Evolutionary conservation across 352 stramenopile genomes (phyloP).

Genomic region (Phytophthora constricta): DNA sequence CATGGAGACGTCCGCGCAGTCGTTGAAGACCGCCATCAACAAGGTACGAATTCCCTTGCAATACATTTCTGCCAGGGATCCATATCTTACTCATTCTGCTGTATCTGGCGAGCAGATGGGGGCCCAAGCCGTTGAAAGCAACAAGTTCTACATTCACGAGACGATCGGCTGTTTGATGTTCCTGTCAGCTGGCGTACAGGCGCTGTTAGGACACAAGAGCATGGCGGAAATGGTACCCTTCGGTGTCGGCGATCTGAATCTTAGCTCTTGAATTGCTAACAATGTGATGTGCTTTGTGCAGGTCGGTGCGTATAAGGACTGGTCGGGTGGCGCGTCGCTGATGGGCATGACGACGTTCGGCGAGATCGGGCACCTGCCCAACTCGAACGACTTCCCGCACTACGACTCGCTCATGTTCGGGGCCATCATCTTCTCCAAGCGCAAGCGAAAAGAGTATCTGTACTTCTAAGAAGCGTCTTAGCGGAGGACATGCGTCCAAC

Average conservation of each 20-base stretch:
- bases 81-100: neutral
- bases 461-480: conserved; percentile 48
- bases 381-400: conserved; percentile 83
- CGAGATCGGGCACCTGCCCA: conserved; percentile 84
- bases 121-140: conserved; percentile 67
- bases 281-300: conserved; percentile 16
- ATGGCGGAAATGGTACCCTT: conserved; percentile 85
- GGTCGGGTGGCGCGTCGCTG: conserved; percentile 79
- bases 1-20: conserved; percentile 87
- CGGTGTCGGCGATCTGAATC: conserved; percentile 4
- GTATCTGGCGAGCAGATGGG: conserved; percentile 60
- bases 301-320: conserved; percentile 88
- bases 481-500: neutral
- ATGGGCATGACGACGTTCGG: conserved; percentile 91
- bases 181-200: conserved; percentile 83
- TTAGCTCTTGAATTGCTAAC: neutral
- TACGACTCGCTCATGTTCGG: conserved; percentile 92
- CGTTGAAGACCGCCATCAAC: conserved; percentile 85
- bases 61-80: neutral
- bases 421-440: conserved; percentile 87
- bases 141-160: conserved; percentile 86
- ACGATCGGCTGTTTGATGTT: conserved; percentile 89
- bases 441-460: conserved; percentile 80
- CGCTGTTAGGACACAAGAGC: conserved; percentile 85
- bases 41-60: conserved; percentile 43